Evolutionary conservation across 1,139 yeast genomes (phyloP).

Genomic region (Taphrina communis): DNA sequence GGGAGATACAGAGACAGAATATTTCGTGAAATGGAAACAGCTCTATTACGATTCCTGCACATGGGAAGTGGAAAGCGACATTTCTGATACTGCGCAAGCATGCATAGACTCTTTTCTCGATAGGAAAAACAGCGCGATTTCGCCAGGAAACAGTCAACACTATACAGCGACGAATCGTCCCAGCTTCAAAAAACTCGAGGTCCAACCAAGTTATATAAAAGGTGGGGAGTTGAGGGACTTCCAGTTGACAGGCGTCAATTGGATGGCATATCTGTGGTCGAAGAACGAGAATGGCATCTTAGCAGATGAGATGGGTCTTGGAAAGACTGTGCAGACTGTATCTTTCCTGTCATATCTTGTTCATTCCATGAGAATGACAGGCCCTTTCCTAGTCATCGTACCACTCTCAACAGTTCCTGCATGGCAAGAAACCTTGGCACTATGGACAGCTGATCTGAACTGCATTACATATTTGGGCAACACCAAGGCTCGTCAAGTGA

Average conservation of each 20-base stretch:
- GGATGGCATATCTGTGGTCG: constrained; percentile 99
- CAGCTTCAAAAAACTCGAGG: constrained; percentile 79
- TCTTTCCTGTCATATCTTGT: constrained; percentile 92
- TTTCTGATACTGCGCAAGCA: constrained; percentile 81
- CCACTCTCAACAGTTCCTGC: constrained; percentile 97
- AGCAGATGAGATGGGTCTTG: constrained; percentile 99
- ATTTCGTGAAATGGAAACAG: constrained; percentile 91
- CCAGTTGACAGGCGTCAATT: constrained; percentile 95
- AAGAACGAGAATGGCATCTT: constrained; percentile 95
- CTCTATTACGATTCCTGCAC: constrained; percentile 93
- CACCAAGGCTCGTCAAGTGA: constrained; percentile 78
- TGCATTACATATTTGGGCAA: constrained; percentile 93
- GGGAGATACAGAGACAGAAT: constrained; percentile 54
- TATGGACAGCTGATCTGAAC: constrained; percentile 96
- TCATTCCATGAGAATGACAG: constrained; percentile 92
- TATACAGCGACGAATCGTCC: constrained; percentile 73
- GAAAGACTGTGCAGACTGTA: constrained; percentile 97
- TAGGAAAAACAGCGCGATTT: constrained; percentile 78
- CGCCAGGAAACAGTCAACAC: constrained; percentile 79
- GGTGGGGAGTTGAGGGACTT: constrained; percentile 94
- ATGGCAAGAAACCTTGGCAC: constrained; percentile 98
- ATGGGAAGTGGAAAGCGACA: constrained; percentile 92
- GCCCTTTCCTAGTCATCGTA: constrained; percentile 95
- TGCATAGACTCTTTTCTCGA: constrained; percentile 84
- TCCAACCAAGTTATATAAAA: constrained; percentile 88